Conservation (phyloP, 169 alveolate species). For the Plasmodium knowlesi region DNA sequence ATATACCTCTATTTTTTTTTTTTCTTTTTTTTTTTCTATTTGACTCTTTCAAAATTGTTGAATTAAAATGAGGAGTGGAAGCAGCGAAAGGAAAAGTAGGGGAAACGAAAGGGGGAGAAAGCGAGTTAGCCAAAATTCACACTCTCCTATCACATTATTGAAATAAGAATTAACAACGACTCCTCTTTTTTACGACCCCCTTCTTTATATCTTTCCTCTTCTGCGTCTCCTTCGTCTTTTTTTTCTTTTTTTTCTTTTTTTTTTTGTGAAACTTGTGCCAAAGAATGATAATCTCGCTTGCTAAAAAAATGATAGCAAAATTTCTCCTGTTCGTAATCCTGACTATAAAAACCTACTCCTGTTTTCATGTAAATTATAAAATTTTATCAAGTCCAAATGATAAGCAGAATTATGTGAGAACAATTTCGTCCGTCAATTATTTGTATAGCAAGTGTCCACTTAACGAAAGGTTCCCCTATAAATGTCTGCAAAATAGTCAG, state of each 20-base stretch:
- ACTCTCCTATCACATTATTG: neutral
- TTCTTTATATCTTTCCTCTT: neutral
- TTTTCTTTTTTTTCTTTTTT: neutral
- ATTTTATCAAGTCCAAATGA: constrained; percentile 18
- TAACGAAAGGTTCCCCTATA: neutral
- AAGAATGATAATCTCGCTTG: neutral
- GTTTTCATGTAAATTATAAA: constrained; percentile 68
- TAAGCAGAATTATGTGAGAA: constrained; percentile 26
- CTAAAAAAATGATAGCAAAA: constrained; percentile 34
- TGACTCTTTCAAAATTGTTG: neutral
- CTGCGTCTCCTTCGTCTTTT: neutral
- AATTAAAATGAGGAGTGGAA: neutral
- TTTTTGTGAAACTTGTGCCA: neutral
- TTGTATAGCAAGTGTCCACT: constrained; percentile 5
- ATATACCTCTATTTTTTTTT: neutral
- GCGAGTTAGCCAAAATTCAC: neutral
- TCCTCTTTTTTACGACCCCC: neutral
- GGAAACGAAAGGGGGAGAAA: neutral
- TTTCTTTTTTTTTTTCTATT: neutral
- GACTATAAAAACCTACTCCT: constrained; percentile 5
- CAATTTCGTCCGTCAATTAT: constrained; percentile 23
- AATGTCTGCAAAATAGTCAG: neutral
- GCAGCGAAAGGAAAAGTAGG: neutral
- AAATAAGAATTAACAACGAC: neutral
- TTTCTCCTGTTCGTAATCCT: constrained; percentile 33